Evolutionary conservation across 2,329 filamentous ascomycete species (phyloP), one percentile per base, ranked within the genome.

Genomic region (Septoria petroselini): DNA sequence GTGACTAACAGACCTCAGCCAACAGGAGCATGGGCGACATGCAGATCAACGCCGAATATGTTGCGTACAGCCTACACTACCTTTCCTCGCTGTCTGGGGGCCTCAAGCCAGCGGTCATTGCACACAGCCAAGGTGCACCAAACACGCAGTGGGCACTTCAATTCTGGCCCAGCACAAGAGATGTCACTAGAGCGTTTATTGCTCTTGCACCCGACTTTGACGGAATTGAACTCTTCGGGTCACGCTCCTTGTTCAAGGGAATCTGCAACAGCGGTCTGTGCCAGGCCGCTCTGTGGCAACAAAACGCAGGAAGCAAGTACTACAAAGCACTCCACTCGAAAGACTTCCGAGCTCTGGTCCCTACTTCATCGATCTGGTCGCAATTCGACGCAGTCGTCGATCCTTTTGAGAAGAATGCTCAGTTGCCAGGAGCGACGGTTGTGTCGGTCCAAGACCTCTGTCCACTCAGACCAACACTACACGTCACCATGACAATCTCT

Each of bases 61-160:
- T 65, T 8, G 63, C 63, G 5, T 65, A 66, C 50, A 59, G 51
- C 39, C 42, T 66, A 6, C 62, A 65, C 50, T 58, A 63, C 40
- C 49, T 64, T 35, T 62, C 62, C 4, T 41, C 40, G 3, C 49
- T 66, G 1, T 59, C 63, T 9, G 59, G 55, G 11, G 62, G 61
- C 6, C 49, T 61, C 1, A 48, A 51, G 31, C 57, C 59, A 7
- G 61, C 63, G 2, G 57, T 66, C 3, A 60, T 66, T 15, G 46
- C 51, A 11, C 64, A 66, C 47, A 60, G 57, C 25, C 64, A 66
- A 54, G 64, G 64, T 23, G 58, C 56, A 7, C 64, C 64, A 5
- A 54, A 60, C 42, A 62, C 59, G 9, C 64, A 65, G 49, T 65
- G 64, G 64, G 62, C 64, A 12, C 49, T 66, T 7, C 56, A 60